Percentiles rank a stretch among this genome's conserved stretches.
phyloP scores from a whole-genome alignment of 176 grass and related monocot genomes.

The Olyra latifolia region DNA sequence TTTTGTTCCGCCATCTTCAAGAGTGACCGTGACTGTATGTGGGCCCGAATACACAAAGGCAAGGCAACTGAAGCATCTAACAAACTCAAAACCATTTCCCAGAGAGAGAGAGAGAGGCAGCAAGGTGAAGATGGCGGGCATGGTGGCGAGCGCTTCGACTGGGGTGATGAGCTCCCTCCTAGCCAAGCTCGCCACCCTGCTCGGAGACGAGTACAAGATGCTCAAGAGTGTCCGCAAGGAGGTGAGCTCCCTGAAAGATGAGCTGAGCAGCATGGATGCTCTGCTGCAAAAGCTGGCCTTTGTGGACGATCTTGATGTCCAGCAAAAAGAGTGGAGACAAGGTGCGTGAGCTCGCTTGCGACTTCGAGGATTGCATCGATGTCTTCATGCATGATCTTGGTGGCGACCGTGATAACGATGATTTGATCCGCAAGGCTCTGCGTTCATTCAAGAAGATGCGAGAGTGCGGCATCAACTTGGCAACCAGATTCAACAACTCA shows the following conservation, averaged over 20 bases:
- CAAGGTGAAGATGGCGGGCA: no score
- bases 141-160: slow-evolving; percentile 5
- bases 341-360: slow-evolving; percentile 7
- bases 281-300: not conserved
- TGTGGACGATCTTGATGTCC: not conserved
- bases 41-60: no score
- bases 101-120: no score
- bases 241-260: not conserved
- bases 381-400: not conserved
- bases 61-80: no score
- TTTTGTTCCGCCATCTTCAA: no score
- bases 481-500: no score
- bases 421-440: not conserved
- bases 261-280: slow-evolving; percentile 16
- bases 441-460: not conserved
- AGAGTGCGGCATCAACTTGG: not conserved
- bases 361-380: slow-evolving; percentile 26
- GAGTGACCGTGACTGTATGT: no score
- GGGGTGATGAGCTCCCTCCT: slow-evolving; percentile 24
- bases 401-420: not conserved
- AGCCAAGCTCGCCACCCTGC: no score
- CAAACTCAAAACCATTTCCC: no score
- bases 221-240: not conserved
- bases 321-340: not conserved
- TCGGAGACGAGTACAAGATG: no score